Conservation (phyloP, 78 protist species). For the Protostelium mycophagum region DNA sequence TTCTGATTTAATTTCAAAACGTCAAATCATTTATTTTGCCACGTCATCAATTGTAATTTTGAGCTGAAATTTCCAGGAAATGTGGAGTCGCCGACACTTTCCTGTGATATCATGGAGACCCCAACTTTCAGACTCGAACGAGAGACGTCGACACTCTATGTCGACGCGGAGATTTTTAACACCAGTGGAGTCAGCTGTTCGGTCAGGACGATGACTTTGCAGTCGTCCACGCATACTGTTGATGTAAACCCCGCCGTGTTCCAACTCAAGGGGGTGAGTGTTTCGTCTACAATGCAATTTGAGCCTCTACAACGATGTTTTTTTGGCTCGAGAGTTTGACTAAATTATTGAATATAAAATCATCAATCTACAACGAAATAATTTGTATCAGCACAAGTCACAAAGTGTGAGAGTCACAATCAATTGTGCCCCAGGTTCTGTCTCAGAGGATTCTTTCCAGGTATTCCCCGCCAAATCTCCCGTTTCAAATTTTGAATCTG, state of each 20-base stretch:
- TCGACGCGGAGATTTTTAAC: background rate
- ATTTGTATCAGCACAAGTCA: background rate
- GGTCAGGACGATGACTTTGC: background rate
- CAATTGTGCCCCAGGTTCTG: background rate
- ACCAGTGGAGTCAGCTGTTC: background rate
- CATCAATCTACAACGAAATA: background rate
- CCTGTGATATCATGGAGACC: background rate
- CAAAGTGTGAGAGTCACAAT: background rate
- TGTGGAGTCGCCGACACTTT: background rate
- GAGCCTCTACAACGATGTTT: too few relatives aligned
- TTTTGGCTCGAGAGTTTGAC: too few relatives aligned
- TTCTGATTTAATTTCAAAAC: too few relatives aligned
- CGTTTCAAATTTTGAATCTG: background rate
- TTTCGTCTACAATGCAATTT: too few relatives aligned
- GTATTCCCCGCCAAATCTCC: too few relatives aligned
- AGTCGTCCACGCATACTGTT: background rate
- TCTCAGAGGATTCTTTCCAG: background rate
- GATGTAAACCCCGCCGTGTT: background rate
- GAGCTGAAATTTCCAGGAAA: background rate
- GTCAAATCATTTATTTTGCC: too few relatives aligned
- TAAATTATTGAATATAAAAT: too few relatives aligned
- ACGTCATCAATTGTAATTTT: too few relatives aligned
- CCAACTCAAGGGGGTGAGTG: background rate
- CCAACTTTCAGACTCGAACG: background rate
- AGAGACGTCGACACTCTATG: background rate